These are phyloP conservation scores for Polytrichum formosum DNA, from an alignment of 225 moss, liverwort and hornwort genomes.

Conservation along the genomic window DNA sequence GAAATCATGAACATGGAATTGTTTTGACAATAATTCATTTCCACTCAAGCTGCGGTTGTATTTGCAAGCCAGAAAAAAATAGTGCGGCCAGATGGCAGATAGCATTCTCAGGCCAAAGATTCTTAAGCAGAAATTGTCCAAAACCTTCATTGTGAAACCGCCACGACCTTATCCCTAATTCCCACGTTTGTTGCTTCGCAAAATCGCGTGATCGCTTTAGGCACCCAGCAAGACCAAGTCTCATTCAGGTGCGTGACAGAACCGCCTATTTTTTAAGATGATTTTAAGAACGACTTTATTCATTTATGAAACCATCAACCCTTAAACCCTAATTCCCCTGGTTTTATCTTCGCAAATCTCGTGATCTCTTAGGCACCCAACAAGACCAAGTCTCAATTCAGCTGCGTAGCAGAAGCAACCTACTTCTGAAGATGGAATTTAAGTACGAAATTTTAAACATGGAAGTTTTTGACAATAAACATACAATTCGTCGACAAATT, in stretches of 20 bases:
- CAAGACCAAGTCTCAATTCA: not conserved
- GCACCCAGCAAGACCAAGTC: not conserved
- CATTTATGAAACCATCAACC: not conserved
- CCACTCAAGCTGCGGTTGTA: too few relatives aligned
- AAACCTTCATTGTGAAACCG: too few relatives aligned
- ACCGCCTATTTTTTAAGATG: not conserved
- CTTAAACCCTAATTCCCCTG: constrained; percentile 22
- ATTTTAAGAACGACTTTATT: not conserved
- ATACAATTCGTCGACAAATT: not conserved
- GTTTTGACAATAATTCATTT: too few relatives aligned
- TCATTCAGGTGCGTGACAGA: not conserved
- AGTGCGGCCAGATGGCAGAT: too few relatives aligned
- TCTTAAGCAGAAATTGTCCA: too few relatives aligned
- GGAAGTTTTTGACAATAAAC: not conserved
- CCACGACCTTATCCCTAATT: too few relatives aligned
- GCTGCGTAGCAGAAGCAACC: too few relatives aligned
- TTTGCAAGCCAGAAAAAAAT: too few relatives aligned
- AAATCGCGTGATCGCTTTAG: not conserved
- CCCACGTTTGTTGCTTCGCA: not conserved
- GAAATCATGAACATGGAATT: too few relatives aligned
- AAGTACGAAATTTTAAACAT: not conserved
- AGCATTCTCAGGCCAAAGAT: too few relatives aligned
- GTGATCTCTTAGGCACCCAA: not conserved
- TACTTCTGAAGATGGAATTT: not conserved
- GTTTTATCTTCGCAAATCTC: not conserved